Conservation (phyloP, 768 basidiomycete species). For the Paxillus involutus region DNA sequence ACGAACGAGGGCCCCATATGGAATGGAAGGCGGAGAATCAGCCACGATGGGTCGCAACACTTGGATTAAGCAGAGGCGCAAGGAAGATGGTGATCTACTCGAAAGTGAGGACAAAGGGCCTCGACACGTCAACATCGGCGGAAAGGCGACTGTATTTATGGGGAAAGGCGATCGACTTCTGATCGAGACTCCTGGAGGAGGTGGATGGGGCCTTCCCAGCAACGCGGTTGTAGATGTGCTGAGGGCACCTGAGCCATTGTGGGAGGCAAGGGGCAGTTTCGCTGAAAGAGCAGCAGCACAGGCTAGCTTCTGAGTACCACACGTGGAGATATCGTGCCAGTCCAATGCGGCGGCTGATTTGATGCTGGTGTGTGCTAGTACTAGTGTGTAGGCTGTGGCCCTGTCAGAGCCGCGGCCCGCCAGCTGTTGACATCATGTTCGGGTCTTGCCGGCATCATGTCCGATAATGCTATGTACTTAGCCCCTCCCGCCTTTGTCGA, state of each 20-base stretch:
- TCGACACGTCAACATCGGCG: conserved; percentile 82
- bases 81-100: conserved; percentile 66
- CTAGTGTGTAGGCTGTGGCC: too few relatives aligned
- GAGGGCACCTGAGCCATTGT: conserved; percentile 37
- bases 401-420: too few relatives aligned
- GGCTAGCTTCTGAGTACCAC: conserved; percentile 49
- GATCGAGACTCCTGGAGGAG: conserved; percentile 89
- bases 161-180: conserved; percentile 80
- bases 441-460: too few relatives aligned
- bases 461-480: too few relatives aligned
- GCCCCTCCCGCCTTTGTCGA: not conserved
- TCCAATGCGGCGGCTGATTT: too few relatives aligned
- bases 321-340: not conserved
- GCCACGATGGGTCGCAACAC: conserved; percentile 77
- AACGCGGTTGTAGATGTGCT: conserved; percentile 11
- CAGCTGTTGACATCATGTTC: too few relatives aligned
- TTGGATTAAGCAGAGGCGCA: conserved; percentile 76
- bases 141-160: conserved; percentile 86
- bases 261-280: conserved; percentile 74
- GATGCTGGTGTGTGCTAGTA: too few relatives aligned
- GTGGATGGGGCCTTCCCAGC: conserved; percentile 68
- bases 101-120: conserved; percentile 36
- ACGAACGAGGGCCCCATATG: conserved; percentile 84
- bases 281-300: conserved; percentile 64
- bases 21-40: conserved; percentile 74